Evolutionary conservation across 2,329 filamentous ascomycete species (phyloP), one percentile per base, ranked within the genome.

Genomic region (Chalara sp.): DNA sequence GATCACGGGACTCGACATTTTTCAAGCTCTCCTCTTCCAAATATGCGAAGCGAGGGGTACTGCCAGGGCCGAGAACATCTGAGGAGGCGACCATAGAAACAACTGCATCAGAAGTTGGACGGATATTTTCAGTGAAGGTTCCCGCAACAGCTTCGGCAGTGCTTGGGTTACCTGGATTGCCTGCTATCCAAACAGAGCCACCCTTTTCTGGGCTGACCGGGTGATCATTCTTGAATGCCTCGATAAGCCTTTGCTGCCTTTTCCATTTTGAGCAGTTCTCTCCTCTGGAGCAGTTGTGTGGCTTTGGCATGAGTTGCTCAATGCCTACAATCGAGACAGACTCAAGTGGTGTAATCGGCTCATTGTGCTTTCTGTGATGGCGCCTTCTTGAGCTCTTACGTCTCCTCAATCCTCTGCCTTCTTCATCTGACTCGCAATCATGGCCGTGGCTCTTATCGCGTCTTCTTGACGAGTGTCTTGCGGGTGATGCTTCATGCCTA

Each of bases 311-410:
- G 49, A 93, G 73, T 67, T 95, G 89, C 70, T 96, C 90, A 56
- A 95, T 95, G 31, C 87, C 90, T 33, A 96, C 89, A 59, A 95
- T 95, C 1, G 89, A 95, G 4, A 93, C 84, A 1, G 89, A 92
- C 66, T 95, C 88, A 52, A 84, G 79, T 2, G 89, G 89, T 1
- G 84, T 84, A 64, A 93, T 85, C 44, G 80, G 70, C 60, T 91
- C 86, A 56, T 67, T 10, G 45, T 54, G 44, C 57, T 54, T 50
- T 59, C 35, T 65, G 47, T 52, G 55, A 33, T 61, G 58, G 45
- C 52, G 56, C 49, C 57, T 61, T 12, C 55, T 54, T 3, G 61
- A 62, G 39, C 47, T 58, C 43, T 63, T 62, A 12, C 58, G 60
- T 32, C 53, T 49, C 40, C 51, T 57, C 12, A 55, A 55, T 46